Conservation (phyloP, 2,329 filamentous ascomycete genomes). For the Pochonia chlamydosporia region DNA sequence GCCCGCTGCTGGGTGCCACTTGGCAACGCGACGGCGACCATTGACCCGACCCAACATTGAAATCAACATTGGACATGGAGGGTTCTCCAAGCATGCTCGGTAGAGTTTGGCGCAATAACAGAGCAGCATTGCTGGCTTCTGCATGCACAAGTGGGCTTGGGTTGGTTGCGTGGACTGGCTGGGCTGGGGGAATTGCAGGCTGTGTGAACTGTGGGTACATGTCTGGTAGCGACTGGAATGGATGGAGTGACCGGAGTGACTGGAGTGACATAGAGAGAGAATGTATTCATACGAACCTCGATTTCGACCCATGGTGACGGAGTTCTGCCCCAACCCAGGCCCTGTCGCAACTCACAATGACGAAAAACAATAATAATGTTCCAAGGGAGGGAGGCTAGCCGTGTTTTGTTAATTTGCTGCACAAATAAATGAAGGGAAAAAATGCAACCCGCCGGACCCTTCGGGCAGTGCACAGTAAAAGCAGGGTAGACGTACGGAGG, state of each 20-base stretch:
- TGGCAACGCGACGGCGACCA: no score
- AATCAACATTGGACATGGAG: no score
- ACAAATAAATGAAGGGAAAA: not conserved
- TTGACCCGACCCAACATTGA: no score
- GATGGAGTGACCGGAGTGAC: not conserved
- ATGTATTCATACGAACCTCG: slow-evolving; percentile 46
- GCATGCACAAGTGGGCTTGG: no score
- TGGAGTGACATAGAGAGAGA: slow-evolving; percentile 7
- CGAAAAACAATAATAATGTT: not conserved
- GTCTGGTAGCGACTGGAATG: slow-evolving; percentile 7
- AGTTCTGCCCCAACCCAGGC: not conserved
- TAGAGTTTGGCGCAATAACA: no score
- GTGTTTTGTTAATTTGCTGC: no score
- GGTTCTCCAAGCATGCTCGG: no score
- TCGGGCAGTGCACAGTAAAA: not conserved
- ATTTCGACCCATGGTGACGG: slow-evolving; percentile 45
- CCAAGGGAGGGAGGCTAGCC: not conserved
- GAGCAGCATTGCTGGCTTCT: no score
- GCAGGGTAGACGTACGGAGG: no score
- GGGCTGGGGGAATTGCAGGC: not conserved
- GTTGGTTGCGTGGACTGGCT: no score
- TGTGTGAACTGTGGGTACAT: not conserved
- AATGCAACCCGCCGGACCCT: not conserved
- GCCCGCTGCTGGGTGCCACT: no score
- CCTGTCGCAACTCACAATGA: not conserved